phyloP scores from a whole-genome alignment of 2,329 filamentous ascomycete genomes.

The Tolypocladium nubicola region DNA sequence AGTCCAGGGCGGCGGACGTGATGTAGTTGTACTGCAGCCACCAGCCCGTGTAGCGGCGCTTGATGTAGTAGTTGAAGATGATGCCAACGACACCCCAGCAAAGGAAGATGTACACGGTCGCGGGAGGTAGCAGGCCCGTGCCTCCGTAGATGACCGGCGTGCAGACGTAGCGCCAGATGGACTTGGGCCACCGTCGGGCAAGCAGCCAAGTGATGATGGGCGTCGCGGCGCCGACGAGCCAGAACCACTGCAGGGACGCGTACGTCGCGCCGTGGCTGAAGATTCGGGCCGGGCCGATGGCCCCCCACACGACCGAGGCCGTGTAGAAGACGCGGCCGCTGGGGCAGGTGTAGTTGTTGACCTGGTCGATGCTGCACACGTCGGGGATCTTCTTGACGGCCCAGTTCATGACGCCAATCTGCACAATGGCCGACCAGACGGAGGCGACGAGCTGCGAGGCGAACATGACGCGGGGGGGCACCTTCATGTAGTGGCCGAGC shows the following conservation, averaged over 20 bases:
- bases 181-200: constrained; percentile 50
- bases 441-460: constrained; percentile 48
- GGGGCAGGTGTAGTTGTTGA: constrained; percentile 47
- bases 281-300: constrained; percentile 60
- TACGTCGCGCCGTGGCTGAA: constrained; percentile 56
- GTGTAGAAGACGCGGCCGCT: constrained; percentile 52
- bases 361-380: constrained; percentile 45
- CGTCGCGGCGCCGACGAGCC: constrained; percentile 52
- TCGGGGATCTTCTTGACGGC: constrained; percentile 49
- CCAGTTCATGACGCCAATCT: constrained; percentile 58
- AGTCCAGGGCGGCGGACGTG: constrained; percentile 60
- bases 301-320: constrained; percentile 61
- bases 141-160: constrained; percentile 60
- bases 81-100: constrained; percentile 59
- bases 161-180: constrained; percentile 53
- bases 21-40: constrained; percentile 74
- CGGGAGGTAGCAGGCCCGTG: constrained; percentile 53
- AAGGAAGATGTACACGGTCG: constrained; percentile 60
- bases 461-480: constrained; percentile 52
- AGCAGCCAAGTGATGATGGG: constrained; percentile 55
- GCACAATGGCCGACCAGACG: constrained; percentile 50
- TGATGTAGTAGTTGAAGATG: constrained; percentile 59
- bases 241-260: constrained; percentile 57
- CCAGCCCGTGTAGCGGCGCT: constrained; percentile 56
- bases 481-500: constrained; percentile 59